phyloP scores from a whole-genome alignment of 768 basidiomycete species.

The Tricholoma flavovirens region DNA sequence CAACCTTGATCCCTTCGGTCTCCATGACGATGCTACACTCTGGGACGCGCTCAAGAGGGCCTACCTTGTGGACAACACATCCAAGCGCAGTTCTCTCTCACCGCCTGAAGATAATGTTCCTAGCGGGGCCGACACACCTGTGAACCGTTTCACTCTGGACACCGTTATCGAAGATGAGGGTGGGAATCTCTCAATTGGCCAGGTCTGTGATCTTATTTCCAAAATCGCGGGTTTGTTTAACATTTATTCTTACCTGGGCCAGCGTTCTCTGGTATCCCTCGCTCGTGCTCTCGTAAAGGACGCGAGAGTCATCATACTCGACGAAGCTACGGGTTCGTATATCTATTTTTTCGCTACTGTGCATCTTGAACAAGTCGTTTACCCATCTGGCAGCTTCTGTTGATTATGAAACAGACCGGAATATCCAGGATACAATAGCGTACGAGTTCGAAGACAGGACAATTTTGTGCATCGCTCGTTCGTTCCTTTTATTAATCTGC shows the following conservation, averaged over 20 bases:
- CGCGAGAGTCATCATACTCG: conserved; percentile 77
- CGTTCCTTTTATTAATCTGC: conserved; percentile 23
- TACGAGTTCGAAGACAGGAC: conserved; percentile 80
- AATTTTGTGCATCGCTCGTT: conserved; percentile 82
- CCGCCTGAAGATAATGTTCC: conserved; percentile 27
- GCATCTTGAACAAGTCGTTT: background rate
- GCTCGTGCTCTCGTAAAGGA: conserved; percentile 88
- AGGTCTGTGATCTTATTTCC: conserved; percentile 26
- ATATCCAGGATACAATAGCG: conserved; percentile 88
- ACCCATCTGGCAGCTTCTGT: conserved; percentile 54
- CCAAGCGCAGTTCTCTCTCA: conserved; percentile 23
- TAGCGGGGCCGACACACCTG: conserved; percentile 39
- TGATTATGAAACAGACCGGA: conserved; percentile 84
- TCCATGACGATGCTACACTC: conserved; percentile 71
- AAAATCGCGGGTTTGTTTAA: background rate
- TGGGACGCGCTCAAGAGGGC: conserved; percentile 88
- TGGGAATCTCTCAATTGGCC: conserved; percentile 73
- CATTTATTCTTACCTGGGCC: background rate
- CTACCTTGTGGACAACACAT: conserved; percentile 62
- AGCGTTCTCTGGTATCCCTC: conserved; percentile 81
- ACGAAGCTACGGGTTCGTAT: conserved; percentile 73
- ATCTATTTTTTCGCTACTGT: background rate
- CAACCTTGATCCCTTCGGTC: conserved; percentile 87
- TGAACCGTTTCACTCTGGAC: conserved; percentile 75
- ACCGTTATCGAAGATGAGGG: conserved; percentile 85